Base-by-base conservation (phyloP, 345 rosid species). In the Bruguiera parviflora region DNA sequence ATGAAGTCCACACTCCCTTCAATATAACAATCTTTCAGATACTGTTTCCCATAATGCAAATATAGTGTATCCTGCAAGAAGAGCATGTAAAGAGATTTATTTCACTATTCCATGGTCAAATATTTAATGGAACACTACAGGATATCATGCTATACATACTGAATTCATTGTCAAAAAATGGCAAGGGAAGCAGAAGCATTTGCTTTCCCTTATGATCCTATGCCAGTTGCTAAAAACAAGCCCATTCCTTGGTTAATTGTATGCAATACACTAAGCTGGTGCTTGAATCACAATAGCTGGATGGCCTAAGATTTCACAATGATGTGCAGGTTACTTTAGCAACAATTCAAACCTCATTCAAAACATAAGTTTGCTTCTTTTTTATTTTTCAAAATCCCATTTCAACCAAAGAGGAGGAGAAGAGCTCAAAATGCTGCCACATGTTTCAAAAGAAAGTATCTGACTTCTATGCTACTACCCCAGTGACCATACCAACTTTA, bases 1-100 rank as follows among this genome's bases (percentile, higher is more conserved):
- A 92, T 92, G 83, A 92, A 90, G 84, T 92, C 99, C 57, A 90
- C 94, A 2, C 94, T 86, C 72, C 99, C 99, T 64, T 95, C 99
- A 3, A 92, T 75, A 35, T 95, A 95, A 71, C 97, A 95, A 73
- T 89, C 92, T 80, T 86, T 90, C 71, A 96, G 72, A 71, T 90
- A 92, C 46, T 92, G 98, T 77, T 85, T 96, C 65, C 99, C 99
- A 63, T 90, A 59, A 74, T 96, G 99, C 77, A 96, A 78, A 79
- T 92, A 95, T 59, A 96, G 82, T 6, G 99, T 96, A 79, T 92
- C 99, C 96, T 92, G 87, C 75, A 78, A 60, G 53, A 69, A 46
- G 58, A 65, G 68, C 35, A 60, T 31, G 22, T 25, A 43, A 33
- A 25, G 64, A 61, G 53, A 25, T 22, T 22, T 53, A 13, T 56